These are phyloP conservation scores for Huntiella abstrusa DNA, from an alignment of 2,329 filamentous ascomycete genomes.

Conservation along the genomic window DNA sequence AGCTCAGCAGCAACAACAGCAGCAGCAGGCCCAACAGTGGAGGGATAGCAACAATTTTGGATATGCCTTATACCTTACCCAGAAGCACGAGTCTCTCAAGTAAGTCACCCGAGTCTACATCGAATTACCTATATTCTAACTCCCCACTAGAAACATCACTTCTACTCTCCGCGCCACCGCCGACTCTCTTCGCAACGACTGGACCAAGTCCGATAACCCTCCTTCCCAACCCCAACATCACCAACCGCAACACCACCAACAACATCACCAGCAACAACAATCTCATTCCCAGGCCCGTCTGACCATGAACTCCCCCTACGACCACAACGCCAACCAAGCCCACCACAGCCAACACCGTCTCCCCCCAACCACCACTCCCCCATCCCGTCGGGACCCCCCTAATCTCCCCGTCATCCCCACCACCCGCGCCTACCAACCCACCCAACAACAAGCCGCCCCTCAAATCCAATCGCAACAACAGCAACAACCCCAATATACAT, in stretches of 20 bases:
- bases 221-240: conserved; percentile 4
- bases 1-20: conserved; percentile 8
- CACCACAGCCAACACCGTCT: conserved; percentile 7
- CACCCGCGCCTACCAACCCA: neutral
- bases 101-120: conserved; percentile 1
- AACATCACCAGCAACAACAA: conserved; percentile 8
- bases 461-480: conserved; percentile 1
- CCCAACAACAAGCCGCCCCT: neutral
- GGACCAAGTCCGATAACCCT: conserved; percentile 8
- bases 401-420: conserved; percentile 5
- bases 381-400: conserved; percentile 1
- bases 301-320: neutral
- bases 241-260: conserved; percentile 3
- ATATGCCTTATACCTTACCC: conserved; percentile 7
- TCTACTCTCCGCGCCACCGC: conserved; percentile 4
- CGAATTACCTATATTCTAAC: neutral
- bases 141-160: conserved; percentile 2
- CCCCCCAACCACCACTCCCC: neutral
- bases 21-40: conserved; percentile 3
- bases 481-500: neutral
- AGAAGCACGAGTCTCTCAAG: conserved; percentile 9
- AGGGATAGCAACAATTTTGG: conserved; percentile 4
- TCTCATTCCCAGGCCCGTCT: neutral
- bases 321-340: neutral
- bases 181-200: conserved; percentile 6